Conservation (phyloP, 371 early-diverging fungal species). For the Mucor saturninus region DNA sequence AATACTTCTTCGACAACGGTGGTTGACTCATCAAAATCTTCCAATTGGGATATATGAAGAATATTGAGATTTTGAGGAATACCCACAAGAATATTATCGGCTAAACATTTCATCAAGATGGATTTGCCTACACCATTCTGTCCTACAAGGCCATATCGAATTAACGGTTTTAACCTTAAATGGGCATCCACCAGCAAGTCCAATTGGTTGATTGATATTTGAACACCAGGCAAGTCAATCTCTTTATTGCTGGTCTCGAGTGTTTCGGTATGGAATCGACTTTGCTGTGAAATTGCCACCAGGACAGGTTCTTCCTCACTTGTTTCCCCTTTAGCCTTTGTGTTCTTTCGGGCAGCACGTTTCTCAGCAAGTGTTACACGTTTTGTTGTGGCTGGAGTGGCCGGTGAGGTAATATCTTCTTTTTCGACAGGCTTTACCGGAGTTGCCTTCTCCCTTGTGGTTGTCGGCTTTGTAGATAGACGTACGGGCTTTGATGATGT, state of each 20-base stretch:
- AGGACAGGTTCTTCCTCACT: conserved; percentile 43
- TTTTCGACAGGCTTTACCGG: not conserved
- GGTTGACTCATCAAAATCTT: conserved; percentile 50
- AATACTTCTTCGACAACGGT: conserved; percentile 74
- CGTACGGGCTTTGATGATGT: not conserved
- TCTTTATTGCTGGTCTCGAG: conserved; percentile 64
- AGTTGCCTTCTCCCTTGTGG: not conserved
- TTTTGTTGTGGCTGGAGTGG: not conserved
- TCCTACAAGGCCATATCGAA: conserved; percentile 81
- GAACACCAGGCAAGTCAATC: conserved; percentile 76
- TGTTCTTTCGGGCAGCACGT: conserved; percentile 13
- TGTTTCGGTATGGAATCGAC: conserved; percentile 87
- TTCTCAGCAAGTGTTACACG: conserved; percentile 1
- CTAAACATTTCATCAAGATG: conserved; percentile 77
- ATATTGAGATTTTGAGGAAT: conserved; percentile 79
- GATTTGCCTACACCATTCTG: conserved; percentile 94
- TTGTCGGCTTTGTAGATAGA: not conserved
- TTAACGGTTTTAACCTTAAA: conserved; percentile 63
- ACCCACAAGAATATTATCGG: conserved; percentile 74
- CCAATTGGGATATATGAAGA: conserved; percentile 80
- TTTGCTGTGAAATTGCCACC: conserved; percentile 82
- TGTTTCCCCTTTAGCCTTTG: conserved; percentile 16
- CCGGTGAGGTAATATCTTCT: not conserved
- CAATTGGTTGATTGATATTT: conserved; percentile 65
- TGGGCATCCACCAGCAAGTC: conserved; percentile 71